A percentile compares a stretch with the other conserved stretches of the same genome.
Conservation (phyloP, 75 land plant genomes). For the Pinus taeda region DNA sequence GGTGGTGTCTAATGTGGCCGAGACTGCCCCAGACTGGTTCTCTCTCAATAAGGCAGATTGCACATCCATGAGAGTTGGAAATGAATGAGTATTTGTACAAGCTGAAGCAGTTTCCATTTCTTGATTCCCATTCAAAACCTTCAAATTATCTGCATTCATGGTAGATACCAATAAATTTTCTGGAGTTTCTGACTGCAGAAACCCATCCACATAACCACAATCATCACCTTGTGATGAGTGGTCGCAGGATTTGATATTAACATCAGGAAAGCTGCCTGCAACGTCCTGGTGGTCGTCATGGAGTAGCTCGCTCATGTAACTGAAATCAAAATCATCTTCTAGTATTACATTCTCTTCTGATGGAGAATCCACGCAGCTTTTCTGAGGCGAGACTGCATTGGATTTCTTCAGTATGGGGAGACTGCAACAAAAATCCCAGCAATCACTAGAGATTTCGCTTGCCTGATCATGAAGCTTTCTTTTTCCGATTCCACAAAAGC, state of each 20-base stretch:
- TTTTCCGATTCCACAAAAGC: neutral
- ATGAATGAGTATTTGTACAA: constrained; percentile 15
- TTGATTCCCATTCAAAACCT: neutral
- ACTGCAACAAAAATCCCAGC: neutral
- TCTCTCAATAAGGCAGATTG: constrained; percentile 42
- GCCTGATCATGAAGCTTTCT: neutral
- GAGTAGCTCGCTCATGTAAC: neutral
- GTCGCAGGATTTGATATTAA: neutral
- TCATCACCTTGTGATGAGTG: neutral
- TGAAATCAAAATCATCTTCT: constrained; percentile 6
- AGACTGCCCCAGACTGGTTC: neutral
- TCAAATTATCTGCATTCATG: neutral
- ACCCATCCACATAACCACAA: neutral
- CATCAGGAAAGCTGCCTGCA: neutral
- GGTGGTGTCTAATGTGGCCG: neutral
- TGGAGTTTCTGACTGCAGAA: neutral
- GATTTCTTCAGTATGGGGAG: neutral
- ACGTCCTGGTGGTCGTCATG: neutral
- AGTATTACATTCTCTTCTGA: neutral
- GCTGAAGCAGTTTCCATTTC: neutral
- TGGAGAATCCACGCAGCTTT: neutral
- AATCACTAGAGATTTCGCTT: neutral
- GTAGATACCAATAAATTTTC: neutral
- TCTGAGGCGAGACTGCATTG: neutral
- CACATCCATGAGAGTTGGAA: constrained; percentile 54